These are phyloP conservation scores for Saturnispora besseyi DNA, from an alignment of 805 yeast species.

Conservation along the genomic window DNA sequence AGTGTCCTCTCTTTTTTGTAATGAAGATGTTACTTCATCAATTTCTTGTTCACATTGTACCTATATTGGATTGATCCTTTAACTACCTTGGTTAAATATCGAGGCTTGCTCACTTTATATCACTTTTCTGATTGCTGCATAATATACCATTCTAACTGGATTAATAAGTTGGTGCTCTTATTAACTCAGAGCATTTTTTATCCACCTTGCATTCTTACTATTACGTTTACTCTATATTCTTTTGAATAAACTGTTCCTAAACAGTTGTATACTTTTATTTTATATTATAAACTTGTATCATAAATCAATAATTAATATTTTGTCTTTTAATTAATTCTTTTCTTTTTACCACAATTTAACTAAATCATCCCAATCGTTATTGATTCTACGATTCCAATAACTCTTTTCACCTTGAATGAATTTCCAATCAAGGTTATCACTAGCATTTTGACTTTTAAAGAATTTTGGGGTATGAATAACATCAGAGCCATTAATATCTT, in stretches of 20 bases:
- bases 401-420: conserved; percentile 47
- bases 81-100: no score
- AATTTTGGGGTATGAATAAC: conserved; percentile 48
- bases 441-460: conserved; percentile 39
- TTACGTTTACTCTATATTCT: background rate
- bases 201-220: background rate
- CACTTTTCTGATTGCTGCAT: no score
- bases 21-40: no score
- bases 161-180: no score
- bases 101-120: no score
- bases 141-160: no score
- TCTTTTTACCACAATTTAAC: conserved; percentile 44
- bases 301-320: background rate
- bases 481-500: conserved; percentile 38
- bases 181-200: no score
- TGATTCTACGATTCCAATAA: conserved; percentile 75
- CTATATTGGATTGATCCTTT: no score
- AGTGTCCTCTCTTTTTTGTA: no score
- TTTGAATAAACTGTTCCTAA: background rate
- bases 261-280: background rate
- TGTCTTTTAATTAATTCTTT: background rate
- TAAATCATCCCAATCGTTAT: conserved; percentile 51
- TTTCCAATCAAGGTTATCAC: conserved; percentile 34
- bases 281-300: background rate
- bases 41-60: no score